A percentile compares a stretch with the other conserved stretches of the same genome.
Evolutionary conservation across 768 basidiomycete species (phyloP).

Genomic region (Mrakia blollopis): DNA sequence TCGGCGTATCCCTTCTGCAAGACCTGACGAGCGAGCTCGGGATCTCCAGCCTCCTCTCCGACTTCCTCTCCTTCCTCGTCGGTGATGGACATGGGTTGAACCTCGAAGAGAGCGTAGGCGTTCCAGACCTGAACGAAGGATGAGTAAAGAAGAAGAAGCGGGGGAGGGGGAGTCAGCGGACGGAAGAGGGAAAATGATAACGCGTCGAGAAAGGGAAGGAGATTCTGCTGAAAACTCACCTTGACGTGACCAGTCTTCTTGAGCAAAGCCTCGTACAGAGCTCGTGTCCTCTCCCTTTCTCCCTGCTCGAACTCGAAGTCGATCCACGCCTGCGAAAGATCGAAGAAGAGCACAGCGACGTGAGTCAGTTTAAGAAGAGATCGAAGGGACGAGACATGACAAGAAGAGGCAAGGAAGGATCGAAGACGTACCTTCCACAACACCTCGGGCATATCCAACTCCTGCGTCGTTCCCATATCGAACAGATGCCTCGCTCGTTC

Average conservation of each 20-base stretch:
- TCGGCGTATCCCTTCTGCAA: conserved; percentile 86
- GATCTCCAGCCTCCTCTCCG: conserved; percentile 64
- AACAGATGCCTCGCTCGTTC: conserved; percentile 87
- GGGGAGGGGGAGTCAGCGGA: neutral
- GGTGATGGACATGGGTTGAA: conserved; percentile 42
- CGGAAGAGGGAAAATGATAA: neutral
- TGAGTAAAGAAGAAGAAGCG: neutral
- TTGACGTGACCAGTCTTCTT: conserved; percentile 86
- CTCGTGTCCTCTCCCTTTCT: conserved; percentile 76
- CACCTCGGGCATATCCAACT: conserved; percentile 86
- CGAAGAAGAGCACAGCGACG: neutral
- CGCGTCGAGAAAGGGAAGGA: neutral
- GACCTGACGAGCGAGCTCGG: conserved; percentile 63
- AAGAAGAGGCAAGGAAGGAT: neutral
- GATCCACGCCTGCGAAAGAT: conserved; percentile 84
- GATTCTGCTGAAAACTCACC: conserved; percentile 34
- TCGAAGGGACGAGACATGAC: neutral
- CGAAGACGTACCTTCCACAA: conserved; percentile 43
- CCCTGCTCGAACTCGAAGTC: conserved; percentile 95
- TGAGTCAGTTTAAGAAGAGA: neutral
- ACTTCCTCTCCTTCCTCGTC: conserved; percentile 51
- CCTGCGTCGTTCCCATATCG: conserved; percentile 71
- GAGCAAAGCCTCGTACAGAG: conserved; percentile 81
- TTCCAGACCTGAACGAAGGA: conserved; percentile 64
- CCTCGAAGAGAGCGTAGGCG: conserved; percentile 88